Percentiles rank a stretch among this genome's conserved stretches.
Evolutionary conservation across 148 eudicot species (phyloP).

Genomic region (Arbutus unedo): DNA sequence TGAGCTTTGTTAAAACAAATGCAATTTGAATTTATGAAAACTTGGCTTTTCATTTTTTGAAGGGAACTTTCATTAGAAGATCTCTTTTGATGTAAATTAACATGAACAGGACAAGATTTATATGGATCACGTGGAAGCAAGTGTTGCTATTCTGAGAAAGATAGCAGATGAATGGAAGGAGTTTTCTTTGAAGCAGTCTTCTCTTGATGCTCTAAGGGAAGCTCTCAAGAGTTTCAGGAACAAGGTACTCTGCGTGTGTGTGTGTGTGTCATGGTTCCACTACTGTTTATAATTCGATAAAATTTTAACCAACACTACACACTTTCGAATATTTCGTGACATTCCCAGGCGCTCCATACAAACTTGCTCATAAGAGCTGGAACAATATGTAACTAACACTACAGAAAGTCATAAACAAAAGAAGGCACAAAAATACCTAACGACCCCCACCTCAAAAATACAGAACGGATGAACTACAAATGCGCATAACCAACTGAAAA

Average conservation of each 20-base stretch:
- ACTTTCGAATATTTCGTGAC: neutral
- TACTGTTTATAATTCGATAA: neutral
- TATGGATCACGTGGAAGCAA: slow-evolving; percentile 57
- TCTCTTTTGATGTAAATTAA: slow-evolving; percentile 13
- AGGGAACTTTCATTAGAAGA: neutral
- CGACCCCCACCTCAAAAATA: neutral
- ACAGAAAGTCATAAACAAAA: neutral
- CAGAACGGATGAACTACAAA: neutral
- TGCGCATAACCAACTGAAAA: too few species aligned
- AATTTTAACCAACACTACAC: neutral
- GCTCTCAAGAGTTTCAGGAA: slow-evolving; percentile 57
- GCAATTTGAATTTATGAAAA: neutral
- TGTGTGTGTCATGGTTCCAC: neutral
- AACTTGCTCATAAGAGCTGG: neutral
- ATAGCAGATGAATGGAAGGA: slow-evolving; percentile 53
- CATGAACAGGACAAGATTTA: slow-evolving; percentile 57
- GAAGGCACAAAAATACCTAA: too few species aligned
- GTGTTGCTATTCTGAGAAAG: slow-evolving; percentile 57
- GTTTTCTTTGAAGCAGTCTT: slow-evolving; percentile 40
- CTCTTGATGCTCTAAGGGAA: slow-evolving; percentile 45
- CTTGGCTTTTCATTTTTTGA: neutral
- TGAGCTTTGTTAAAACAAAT: slow-evolving; percentile 25
- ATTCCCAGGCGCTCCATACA: neutral
- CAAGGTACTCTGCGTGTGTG: slow-evolving; percentile 42
- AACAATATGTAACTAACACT: neutral